A percentile compares a stretch with the other conserved stretches of the same genome.
Conservation (phyloP, 148 eudicot genomes). For the Rhododendron ferrugineum region DNA sequence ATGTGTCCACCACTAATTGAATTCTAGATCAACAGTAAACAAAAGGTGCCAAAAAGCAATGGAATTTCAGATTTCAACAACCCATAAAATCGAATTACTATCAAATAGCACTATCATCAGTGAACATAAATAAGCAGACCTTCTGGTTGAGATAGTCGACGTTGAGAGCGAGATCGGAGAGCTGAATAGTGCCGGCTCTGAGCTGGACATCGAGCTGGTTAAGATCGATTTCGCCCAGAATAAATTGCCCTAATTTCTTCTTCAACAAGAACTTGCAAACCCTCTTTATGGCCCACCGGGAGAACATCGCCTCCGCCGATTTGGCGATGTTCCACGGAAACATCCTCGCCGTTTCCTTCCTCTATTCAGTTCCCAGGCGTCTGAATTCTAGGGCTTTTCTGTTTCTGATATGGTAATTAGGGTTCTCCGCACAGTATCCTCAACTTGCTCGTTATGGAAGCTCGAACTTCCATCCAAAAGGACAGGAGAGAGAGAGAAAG, state of each 20-base stretch:
- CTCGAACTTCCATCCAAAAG: constrained; percentile 31
- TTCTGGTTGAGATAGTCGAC: constrained; percentile 68
- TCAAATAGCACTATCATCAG: not conserved
- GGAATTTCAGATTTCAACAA: not conserved
- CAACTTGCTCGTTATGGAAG: constrained; percentile 17
- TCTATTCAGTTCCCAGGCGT: not conserved
- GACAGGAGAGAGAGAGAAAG: not conserved
- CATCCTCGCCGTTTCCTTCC: constrained; percentile 27
- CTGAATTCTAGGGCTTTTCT: not conserved
- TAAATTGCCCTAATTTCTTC: constrained; percentile 77
- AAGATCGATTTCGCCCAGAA: constrained; percentile 80
- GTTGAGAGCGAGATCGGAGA: constrained; percentile 79
- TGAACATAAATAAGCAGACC: constrained; percentile 28
- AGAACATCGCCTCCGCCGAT: constrained; percentile 77
- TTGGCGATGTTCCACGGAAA: constrained; percentile 69
- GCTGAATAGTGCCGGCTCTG: constrained; percentile 61
- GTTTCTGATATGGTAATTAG: not conserved
- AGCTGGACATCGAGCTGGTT: constrained; percentile 93
- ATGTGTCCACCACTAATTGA: not conserved
- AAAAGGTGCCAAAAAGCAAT: not conserved
- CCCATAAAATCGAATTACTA: not conserved
- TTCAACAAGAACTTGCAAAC: constrained; percentile 72
- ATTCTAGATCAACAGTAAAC: not conserved
- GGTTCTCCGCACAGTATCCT: not conserved
- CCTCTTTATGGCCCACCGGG: constrained; percentile 66